Evolutionary conservation across 2,329 filamentous ascomycete species (phyloP).

Genomic region (Metarhizium brunneum): DNA sequence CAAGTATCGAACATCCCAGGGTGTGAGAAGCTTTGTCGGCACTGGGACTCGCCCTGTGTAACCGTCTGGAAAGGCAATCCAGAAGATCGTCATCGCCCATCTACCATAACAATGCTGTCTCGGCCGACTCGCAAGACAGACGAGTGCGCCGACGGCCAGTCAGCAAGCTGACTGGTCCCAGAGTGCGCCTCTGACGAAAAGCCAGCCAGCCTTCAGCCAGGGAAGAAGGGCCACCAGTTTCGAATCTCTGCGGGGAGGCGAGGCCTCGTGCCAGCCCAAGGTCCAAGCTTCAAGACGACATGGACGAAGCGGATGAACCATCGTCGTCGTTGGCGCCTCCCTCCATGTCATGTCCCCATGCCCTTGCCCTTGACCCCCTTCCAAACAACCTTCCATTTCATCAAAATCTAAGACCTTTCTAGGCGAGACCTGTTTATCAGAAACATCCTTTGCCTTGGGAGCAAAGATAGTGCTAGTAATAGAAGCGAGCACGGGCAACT

Average conservation of each 20-base stretch:
- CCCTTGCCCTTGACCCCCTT: too few species aligned
- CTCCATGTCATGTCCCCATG: too few species aligned
- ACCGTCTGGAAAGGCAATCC: background rate
- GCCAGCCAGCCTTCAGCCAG: too few species aligned
- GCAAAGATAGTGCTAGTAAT: background rate
- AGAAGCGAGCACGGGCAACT: background rate
- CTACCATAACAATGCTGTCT: background rate
- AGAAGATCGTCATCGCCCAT: background rate
- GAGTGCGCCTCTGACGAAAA: background rate
- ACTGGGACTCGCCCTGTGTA: background rate
- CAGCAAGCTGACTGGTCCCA: too few species aligned
- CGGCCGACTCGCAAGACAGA: too few species aligned
- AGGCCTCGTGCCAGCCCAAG: background rate
- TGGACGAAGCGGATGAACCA: background rate
- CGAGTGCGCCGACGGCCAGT: too few species aligned
- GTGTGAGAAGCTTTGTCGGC: background rate
- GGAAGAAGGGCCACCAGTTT: background rate
- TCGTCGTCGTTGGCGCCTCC: background rate
- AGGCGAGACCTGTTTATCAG: too few species aligned
- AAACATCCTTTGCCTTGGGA: too few species aligned
- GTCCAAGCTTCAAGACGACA: background rate
- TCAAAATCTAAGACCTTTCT: too few species aligned
- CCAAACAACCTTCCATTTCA: too few species aligned
- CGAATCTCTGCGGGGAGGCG: background rate
- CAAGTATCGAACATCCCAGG: background rate